Evolutionary conservation across 208 protist species (phyloP).

Genomic region (Leishmania gerbilli): DNA sequence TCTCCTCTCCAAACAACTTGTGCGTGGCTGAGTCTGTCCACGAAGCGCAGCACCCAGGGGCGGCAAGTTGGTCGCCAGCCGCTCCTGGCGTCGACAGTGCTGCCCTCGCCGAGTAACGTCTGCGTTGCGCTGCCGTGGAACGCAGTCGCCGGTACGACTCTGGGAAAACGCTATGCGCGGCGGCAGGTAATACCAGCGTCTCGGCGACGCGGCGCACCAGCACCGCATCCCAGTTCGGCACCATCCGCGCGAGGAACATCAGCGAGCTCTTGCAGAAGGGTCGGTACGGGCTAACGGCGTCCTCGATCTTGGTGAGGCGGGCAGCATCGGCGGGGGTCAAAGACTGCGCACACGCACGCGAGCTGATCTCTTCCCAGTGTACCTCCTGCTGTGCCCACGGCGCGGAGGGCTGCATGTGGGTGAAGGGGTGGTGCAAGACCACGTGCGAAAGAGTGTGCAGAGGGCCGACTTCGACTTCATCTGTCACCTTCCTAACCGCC

Average conservation of each 20-base stretch:
- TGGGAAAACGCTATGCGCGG: slow-evolving; percentile 67
- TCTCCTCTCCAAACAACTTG: slow-evolving; percentile 18
- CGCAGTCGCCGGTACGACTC: slow-evolving; percentile 11
- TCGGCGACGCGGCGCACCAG: slow-evolving; percentile 56
- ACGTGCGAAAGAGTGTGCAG: slow-evolving; percentile 47
- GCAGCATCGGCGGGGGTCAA: slow-evolving; percentile 26
- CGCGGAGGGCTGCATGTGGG: slow-evolving; percentile 43
- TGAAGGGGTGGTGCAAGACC: slow-evolving; percentile 67
- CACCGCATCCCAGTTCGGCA: slow-evolving; percentile 61
- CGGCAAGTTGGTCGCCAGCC: background rate
- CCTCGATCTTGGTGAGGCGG: slow-evolving; percentile 44
- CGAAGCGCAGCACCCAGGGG: slow-evolving; percentile 2
- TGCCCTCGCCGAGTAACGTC: background rate
- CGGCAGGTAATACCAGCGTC: slow-evolving; percentile 57
- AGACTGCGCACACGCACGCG: background rate
- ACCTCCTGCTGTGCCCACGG: slow-evolving; percentile 41
- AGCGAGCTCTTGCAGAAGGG: slow-evolving; percentile 46
- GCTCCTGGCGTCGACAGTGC: background rate
- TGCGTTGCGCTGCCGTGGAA: background rate
- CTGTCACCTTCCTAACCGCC: slow-evolving; percentile 24
- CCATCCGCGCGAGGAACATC: slow-evolving; percentile 47
- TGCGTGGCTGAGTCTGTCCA: slow-evolving; percentile 33
- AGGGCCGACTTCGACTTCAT: slow-evolving; percentile 47
- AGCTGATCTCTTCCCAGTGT: slow-evolving; percentile 25
- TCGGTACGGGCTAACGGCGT: slow-evolving; percentile 38